Conservation (phyloP, 139 green algal genomes). For the Micractinium sp. region DNA sequence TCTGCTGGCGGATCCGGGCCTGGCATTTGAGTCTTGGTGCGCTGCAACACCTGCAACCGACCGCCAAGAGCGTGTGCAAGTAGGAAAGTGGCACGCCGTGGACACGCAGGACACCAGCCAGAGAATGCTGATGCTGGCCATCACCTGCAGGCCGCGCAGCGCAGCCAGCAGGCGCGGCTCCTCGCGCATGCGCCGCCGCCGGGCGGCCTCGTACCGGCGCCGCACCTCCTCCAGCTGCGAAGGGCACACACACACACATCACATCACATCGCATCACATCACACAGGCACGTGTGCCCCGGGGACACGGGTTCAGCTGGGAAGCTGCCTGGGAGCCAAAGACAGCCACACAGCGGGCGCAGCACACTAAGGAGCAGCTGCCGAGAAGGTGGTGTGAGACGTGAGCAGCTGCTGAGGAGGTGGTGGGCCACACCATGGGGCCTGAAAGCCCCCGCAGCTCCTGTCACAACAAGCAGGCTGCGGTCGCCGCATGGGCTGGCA, state of each 20-base stretch:
- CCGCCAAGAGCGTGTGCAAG: no score
- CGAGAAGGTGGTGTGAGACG: no score
- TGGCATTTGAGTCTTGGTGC: background rate
- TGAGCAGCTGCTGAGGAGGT: no score
- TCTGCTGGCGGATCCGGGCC: background rate
- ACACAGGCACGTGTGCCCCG: background rate
- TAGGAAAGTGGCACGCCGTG: no score
- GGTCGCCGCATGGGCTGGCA: no score
- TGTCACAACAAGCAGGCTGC: no score
- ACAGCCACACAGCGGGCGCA: background rate
- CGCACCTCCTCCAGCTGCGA: slow-evolving; percentile 26
- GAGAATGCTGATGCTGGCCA: background rate
- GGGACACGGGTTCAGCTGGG: background rate
- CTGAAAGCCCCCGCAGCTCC: no score
- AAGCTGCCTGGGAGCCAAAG: background rate
- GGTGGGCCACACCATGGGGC: no score
- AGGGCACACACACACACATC: background rate
- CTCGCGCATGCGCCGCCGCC: slow-evolving; percentile 11
- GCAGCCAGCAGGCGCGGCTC: slow-evolving; percentile 28
- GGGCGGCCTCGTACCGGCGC: slow-evolving; percentile 19
- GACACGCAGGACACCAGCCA: background rate
- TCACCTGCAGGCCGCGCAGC: slow-evolving; percentile 13
- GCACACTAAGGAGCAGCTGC: background rate
- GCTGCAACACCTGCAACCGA: background rate
- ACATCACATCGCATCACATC: background rate